A percentile compares a stretch with the other conserved stretches of the same genome.
phyloP scores from a whole-genome alignment of 495 filamentous ascomycete genomes.

The Arthonia radiata region DNA sequence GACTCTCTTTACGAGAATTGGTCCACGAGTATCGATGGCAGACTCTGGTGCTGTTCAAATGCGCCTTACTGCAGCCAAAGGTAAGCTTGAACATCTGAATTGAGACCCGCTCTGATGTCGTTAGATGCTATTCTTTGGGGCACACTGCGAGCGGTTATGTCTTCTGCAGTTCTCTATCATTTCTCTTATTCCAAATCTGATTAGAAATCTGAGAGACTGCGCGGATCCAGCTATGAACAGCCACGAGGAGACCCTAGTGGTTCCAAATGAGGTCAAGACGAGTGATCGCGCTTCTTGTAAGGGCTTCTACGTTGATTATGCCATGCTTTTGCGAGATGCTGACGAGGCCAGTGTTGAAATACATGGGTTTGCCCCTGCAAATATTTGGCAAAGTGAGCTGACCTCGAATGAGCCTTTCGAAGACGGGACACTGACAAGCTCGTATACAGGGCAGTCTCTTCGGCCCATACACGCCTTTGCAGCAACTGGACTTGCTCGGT shows the following conservation, averaged over 20 bases:
- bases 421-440: slow-evolving; percentile 8
- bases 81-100: slow-evolving; percentile 16
- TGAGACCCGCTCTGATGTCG: not conserved
- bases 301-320: too few species aligned
- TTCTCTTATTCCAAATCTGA: slow-evolving; percentile 74
- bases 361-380: slow-evolving; percentile 86
- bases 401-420: not conserved
- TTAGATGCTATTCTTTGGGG: slow-evolving; percentile 96
- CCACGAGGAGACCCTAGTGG: slow-evolving; percentile 49
- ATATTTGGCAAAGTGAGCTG: slow-evolving; percentile 67
- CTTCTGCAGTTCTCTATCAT: slow-evolving; percentile 96
- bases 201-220: slow-evolving; percentile 68
- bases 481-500: slow-evolving; percentile 82
- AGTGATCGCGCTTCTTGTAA: slow-evolving; percentile 68
- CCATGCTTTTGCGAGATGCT: too few species aligned
- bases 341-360: slow-evolving; percentile 42
- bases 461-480: slow-evolving; percentile 86
- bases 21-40: slow-evolving; percentile 85
- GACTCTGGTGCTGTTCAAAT: slow-evolving; percentile 84
- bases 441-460: slow-evolving; percentile 65
- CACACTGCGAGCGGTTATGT: slow-evolving; percentile 79
- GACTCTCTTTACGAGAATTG: slow-evolving; percentile 69
- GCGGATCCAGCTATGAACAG: slow-evolving; percentile 73
- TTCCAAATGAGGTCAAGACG: slow-evolving; percentile 67
- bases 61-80: slow-evolving; percentile 80